These are phyloP conservation scores for Mycena rebaudengoi DNA, from an alignment of 768 basidiomycete genomes.

Conservation along the genomic window DNA sequence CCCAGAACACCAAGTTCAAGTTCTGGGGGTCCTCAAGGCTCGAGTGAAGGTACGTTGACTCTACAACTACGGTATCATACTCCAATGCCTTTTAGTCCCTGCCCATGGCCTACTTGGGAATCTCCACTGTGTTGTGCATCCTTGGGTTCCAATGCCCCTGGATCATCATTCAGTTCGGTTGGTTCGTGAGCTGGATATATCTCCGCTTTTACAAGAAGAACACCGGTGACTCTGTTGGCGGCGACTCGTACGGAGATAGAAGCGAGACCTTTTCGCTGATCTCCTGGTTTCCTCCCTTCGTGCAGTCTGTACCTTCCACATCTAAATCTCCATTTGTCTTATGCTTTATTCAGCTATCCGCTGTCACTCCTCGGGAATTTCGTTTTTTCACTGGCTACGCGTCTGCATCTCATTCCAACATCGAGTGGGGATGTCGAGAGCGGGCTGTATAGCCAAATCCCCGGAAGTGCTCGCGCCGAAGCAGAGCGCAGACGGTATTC, in stretches of 20 bases:
- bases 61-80: neutral
- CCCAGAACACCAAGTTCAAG: conserved; percentile 96
- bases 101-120: conserved; percentile 93
- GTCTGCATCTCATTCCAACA: conserved; percentile 79
- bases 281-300: conserved; percentile 95
- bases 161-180: conserved; percentile 98
- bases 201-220: conserved; percentile 97
- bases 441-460: conserved; percentile 75
- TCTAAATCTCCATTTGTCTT: neutral
- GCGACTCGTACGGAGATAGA: conserved; percentile 88
- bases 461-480: conserved; percentile 92
- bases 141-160: conserved; percentile 89
- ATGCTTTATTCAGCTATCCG: conserved; percentile 63
- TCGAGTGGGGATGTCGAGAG: conserved; percentile 72
- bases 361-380: conserved; percentile 72
- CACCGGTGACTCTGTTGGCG: conserved; percentile 66
- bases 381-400: conserved; percentile 71
- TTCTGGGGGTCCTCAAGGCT: conserved; percentile 83
- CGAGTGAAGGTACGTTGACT: conserved; percentile 80
- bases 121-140: conserved; percentile 87
- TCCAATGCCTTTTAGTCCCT: conserved; percentile 62
- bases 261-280: conserved; percentile 96
- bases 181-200: conserved; percentile 96
- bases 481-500: conserved; percentile 92
- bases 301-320: conserved; percentile 71